Conservation (phyloP, 495 filamentous ascomycete species). For the Penicillium maclennaniae region DNA sequence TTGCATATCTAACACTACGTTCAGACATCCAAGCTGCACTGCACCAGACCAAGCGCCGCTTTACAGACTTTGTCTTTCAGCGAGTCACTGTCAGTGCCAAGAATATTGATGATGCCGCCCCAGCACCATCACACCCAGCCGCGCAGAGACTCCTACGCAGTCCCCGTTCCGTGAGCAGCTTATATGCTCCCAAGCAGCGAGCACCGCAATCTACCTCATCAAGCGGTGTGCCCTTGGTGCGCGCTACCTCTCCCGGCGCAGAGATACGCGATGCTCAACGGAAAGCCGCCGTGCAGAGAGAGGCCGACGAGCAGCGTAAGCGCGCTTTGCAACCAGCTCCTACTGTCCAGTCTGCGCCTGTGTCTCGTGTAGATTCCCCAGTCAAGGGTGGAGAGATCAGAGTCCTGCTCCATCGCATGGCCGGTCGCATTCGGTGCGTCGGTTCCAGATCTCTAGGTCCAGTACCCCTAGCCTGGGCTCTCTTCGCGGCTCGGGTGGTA, state of each 20-base stretch:
- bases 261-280: conserved; percentile 41
- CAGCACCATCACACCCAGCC: conserved; percentile 15
- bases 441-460: conserved; percentile 42
- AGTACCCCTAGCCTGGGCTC: conserved; percentile 24
- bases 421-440: conserved; percentile 28
- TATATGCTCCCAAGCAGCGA: conserved; percentile 21
- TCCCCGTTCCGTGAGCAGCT: conserved; percentile 42
- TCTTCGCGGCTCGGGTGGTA: conserved; percentile 24
- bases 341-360: not conserved
- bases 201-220: conserved; percentile 7
- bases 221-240: conserved; percentile 35
- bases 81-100: conserved; percentile 31
- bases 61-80: conserved; percentile 48
- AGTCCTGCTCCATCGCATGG: conserved; percentile 10
- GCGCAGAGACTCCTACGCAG: conserved; percentile 30
- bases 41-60: conserved; percentile 47
- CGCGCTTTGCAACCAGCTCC: conserved; percentile 25
- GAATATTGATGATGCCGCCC: conserved; percentile 13
- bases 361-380: not conserved
- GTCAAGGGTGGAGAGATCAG: not conserved
- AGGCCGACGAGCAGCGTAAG: conserved; percentile 30
- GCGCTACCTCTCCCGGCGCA: conserved; percentile 44
- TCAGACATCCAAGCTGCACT: conserved; percentile 45
- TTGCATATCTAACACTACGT: conserved; percentile 2
- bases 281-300: conserved; percentile 26